These are phyloP conservation scores for Aquilaria agallochum DNA, from an alignment of 441 rosid species.

Conservation along the genomic window DNA sequence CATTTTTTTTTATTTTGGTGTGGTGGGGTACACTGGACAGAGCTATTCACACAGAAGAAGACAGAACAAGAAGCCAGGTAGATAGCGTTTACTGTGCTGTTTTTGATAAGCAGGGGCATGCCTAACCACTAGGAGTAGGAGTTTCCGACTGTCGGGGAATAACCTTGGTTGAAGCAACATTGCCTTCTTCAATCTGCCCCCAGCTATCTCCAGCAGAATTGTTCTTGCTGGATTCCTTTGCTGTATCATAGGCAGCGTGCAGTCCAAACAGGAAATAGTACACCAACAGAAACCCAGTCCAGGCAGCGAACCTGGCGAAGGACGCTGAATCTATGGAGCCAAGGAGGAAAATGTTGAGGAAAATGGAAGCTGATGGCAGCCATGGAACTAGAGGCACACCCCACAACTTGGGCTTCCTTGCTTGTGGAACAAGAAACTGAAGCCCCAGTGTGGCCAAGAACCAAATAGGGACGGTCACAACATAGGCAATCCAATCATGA, in stretches of 20 bases:
- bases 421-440: constrained; percentile 48
- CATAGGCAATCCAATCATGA: constrained; percentile 54
- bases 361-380: constrained; percentile 69
- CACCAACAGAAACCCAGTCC: constrained; percentile 50
- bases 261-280: constrained; percentile 71
- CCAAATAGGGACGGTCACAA: constrained; percentile 59
- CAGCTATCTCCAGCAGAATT: constrained; percentile 11
- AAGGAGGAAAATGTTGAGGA: constrained; percentile 59
- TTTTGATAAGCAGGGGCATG: too few relatives aligned
- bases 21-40: too few relatives aligned
- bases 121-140: too few relatives aligned
- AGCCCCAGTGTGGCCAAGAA: constrained; percentile 41
- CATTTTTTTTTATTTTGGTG: too few relatives aligned
- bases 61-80: too few relatives aligned
- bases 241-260: constrained; percentile 70
- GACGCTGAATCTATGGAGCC: constrained; percentile 61
- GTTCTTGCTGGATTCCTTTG: constrained; percentile 27
- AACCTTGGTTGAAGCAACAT: too few relatives aligned
- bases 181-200: constrained; percentile 48
- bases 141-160: too few relatives aligned
- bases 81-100: too few relatives aligned
- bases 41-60: too few relatives aligned
- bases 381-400: constrained; percentile 82
- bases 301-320: constrained; percentile 49
- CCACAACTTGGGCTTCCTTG: constrained; percentile 63